phyloP scores from a whole-genome alignment of 1,139 yeast genomes.

The Hemisphaericaspora xylofermentans region DNA sequence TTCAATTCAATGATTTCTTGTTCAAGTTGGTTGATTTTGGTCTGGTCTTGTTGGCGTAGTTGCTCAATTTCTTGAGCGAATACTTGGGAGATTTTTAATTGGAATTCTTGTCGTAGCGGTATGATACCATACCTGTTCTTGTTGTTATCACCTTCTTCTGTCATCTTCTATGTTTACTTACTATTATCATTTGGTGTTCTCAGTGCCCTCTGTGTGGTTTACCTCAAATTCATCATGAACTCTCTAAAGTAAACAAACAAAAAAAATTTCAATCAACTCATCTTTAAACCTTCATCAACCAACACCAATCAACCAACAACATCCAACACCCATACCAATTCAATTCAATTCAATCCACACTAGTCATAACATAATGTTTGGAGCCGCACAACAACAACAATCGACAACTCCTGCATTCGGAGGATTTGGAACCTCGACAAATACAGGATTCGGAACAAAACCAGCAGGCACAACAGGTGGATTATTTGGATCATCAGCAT shows the following conservation, averaged over 20 bases:
- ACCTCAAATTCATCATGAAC: neutral
- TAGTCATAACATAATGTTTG: conserved; percentile 18
- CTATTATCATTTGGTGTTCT: too few relatives aligned
- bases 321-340: neutral
- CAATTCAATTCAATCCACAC: conserved; percentile 1
- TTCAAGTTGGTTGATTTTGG: conserved; percentile 5
- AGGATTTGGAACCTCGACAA: conserved; percentile 18
- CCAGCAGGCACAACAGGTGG: conserved; percentile 24
- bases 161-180: neutral
- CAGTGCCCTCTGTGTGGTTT: too few relatives aligned
- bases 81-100: conserved; percentile 1
- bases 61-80: conserved; percentile 8
- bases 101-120: conserved; percentile 7
- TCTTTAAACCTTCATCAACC: neutral
- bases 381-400: conserved; percentile 15
- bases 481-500: conserved; percentile 18
- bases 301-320: neutral
- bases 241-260: neutral
- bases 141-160: neutral
- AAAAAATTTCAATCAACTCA: conserved; percentile 1
- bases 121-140: neutral
- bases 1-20: conserved; percentile 5
- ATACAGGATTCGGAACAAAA: conserved; percentile 20
- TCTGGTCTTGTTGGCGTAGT: conserved; percentile 8
- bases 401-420: conserved; percentile 17